Conservation (phyloP, 2,329 filamentous ascomycete species). For the Epichloe sylvatica region DNA sequence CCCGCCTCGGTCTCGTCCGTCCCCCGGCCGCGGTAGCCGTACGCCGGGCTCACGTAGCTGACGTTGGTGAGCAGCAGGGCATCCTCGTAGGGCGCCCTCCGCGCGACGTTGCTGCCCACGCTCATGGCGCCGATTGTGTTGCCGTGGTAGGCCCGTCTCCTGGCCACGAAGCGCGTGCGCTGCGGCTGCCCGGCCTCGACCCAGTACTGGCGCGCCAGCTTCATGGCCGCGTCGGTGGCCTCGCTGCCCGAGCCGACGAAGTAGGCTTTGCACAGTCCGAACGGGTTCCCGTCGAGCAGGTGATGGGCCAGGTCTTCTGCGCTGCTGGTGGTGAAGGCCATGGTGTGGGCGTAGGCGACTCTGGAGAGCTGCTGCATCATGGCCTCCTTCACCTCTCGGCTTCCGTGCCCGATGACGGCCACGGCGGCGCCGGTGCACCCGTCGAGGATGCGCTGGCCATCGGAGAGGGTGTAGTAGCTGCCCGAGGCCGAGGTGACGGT, state of each 20-base stretch:
- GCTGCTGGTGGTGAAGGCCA: constrained; percentile 11
- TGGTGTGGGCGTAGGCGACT: constrained; percentile 17
- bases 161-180: constrained; percentile 27
- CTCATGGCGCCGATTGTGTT: constrained; percentile 34
- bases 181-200: constrained; percentile 24
- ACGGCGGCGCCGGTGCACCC: constrained; percentile 31
- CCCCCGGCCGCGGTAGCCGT: constrained; percentile 3
- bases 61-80: constrained; percentile 13
- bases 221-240: constrained; percentile 33
- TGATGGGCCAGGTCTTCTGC: constrained; percentile 17
- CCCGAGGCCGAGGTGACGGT: constrained; percentile 30
- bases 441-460: constrained; percentile 4
- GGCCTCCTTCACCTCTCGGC: constrained; percentile 39
- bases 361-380: constrained; percentile 38
- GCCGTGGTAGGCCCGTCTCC: constrained; percentile 34
- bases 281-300: constrained; percentile 12
- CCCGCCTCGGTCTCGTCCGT: constrained; percentile 22
- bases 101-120: constrained; percentile 18
- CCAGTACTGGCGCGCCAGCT: constrained; percentile 34
- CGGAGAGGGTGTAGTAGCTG: constrained; percentile 19
- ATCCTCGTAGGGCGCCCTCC: constrained; percentile 16
- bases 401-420: constrained; percentile 47
- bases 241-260: constrained; percentile 17
- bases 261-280: constrained; percentile 12
- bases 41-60: constrained; percentile 14